Conservation (phyloP, 73 alveolate genomes). For the Uronychia setigera region DNA sequence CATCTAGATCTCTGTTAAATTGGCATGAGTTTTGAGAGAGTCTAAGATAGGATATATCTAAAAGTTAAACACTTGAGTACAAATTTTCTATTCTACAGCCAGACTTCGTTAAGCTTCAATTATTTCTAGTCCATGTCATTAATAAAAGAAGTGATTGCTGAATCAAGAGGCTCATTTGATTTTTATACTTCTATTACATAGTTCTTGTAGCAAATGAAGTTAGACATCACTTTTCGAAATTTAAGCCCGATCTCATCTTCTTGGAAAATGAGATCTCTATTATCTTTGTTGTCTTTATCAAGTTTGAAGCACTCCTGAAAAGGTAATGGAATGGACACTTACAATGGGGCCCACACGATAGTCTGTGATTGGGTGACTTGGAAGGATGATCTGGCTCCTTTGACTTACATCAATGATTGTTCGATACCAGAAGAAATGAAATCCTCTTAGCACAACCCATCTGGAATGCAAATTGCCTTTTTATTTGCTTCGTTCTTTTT, state of each 20-base stretch:
- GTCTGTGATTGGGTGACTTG: not conserved
- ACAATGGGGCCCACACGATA: not conserved
- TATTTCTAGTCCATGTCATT: not conserved
- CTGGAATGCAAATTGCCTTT: not conserved
- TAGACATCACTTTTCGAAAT: not conserved
- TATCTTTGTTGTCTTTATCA: not conserved
- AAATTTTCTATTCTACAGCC: not conserved
- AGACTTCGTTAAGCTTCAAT: not conserved
- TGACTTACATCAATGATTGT: not conserved
- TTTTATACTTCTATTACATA: not conserved
- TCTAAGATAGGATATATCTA: not conserved
- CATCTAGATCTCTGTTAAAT: not conserved
- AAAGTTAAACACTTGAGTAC: not conserved
- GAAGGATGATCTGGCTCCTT: not conserved
- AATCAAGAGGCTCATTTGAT: not conserved
- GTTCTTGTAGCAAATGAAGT: not conserved
- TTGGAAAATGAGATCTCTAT: not conserved
- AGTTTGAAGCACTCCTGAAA: not conserved
- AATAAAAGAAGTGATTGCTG: not conserved
- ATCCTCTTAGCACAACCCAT: not conserved
- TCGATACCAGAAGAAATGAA: not conserved
- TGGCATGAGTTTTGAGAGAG: not conserved
- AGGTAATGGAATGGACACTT: not conserved
- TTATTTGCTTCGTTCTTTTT: not conserved
- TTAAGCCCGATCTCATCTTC: not conserved